Percentiles rank a stretch among this genome's conserved stretches.
Evolutionary conservation across 306 rosid species (phyloP).

Genomic region (Nissolia schottii): DNA sequence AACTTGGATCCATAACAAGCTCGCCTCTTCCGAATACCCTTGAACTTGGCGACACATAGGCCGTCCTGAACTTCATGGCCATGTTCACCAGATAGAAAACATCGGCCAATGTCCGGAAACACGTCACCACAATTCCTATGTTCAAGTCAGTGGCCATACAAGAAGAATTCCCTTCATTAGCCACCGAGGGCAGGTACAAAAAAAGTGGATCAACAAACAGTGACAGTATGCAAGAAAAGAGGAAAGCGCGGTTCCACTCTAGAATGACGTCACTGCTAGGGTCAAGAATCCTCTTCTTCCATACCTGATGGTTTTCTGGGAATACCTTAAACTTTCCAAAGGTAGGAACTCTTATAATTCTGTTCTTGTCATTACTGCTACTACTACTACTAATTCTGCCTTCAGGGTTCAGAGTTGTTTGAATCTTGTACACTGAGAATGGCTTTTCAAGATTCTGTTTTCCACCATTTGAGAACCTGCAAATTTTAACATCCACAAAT

Average conservation of each 20-base stretch:
- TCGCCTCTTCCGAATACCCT: conserved; percentile 93
- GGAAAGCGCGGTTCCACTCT: conserved; percentile 74
- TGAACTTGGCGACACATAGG: conserved; percentile 75
- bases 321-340: conserved; percentile 50
- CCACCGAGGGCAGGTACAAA: conserved; percentile 72
- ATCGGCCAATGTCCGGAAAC: conserved; percentile 80
- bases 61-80: conserved; percentile 72
- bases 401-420: conserved; percentile 33
- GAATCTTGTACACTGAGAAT: conserved; percentile 37
- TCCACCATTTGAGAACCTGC: conserved; percentile 53
- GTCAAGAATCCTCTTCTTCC: conserved; percentile 61
- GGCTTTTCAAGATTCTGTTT: conserved; percentile 43
- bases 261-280: conserved; percentile 74
- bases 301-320: conserved; percentile 40
- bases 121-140: conserved; percentile 64
- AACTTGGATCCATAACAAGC: conserved; percentile 66
- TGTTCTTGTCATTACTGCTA: conserved; percentile 25
- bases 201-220: conserved; percentile 85
- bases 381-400: conserved; percentile 12
- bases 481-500: conserved; percentile 11
- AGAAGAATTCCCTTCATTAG: conserved; percentile 32
- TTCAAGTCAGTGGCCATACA: conserved; percentile 76
- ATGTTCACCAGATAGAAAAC: conserved; percentile 64
- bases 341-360: conserved; percentile 17
- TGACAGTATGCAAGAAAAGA: conserved; percentile 62